phyloP scores from a whole-genome alignment of 768 basidiomycete genomes.

The Auricularia sp. region DNA sequence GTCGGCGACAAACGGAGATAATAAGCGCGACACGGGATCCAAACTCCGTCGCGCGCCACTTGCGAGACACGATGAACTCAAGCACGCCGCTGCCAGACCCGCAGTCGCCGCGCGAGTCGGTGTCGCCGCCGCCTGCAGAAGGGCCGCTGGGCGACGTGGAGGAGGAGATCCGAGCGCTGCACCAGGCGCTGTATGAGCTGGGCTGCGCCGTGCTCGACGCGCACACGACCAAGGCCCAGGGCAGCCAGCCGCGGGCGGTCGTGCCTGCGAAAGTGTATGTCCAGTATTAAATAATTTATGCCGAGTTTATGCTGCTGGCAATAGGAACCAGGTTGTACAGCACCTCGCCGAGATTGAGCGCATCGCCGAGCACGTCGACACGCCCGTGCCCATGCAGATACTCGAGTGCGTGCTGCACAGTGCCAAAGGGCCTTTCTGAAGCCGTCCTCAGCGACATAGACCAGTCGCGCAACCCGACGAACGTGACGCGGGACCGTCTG shows the following conservation, averaged over 20 bases:
- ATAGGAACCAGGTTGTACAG: conserved; percentile 63
- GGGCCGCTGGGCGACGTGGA: neutral
- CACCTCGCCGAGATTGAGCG: conserved; percentile 60
- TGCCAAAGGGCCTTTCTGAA: too few relatives aligned
- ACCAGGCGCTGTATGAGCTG: neutral
- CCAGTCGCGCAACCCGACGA: conserved; percentile 70
- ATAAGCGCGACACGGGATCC: too few relatives aligned
- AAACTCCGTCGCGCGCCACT: too few relatives aligned
- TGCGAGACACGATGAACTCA: too few relatives aligned
- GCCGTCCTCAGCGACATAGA: conserved; percentile 50
- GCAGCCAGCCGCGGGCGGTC: neutral
- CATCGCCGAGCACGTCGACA: conserved; percentile 48
- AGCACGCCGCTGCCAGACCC: neutral
- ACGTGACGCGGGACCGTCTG: conserved; percentile 65
- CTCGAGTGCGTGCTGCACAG: conserved; percentile 8
- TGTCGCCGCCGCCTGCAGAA: neutral
- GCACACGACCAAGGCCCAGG: neutral
- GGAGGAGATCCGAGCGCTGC: neutral
- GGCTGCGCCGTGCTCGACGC: neutral
- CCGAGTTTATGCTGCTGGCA: neutral
- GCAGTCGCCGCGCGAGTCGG: neutral
- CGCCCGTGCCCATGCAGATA: conserved; percentile 67
- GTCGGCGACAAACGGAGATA: too few relatives aligned
- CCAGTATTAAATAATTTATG: too few relatives aligned
- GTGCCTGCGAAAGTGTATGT: neutral